These are phyloP conservation scores for Sporothrix humicola DNA, from an alignment of 2,329 filamentous ascomycete species.

Conservation along the genomic window DNA sequence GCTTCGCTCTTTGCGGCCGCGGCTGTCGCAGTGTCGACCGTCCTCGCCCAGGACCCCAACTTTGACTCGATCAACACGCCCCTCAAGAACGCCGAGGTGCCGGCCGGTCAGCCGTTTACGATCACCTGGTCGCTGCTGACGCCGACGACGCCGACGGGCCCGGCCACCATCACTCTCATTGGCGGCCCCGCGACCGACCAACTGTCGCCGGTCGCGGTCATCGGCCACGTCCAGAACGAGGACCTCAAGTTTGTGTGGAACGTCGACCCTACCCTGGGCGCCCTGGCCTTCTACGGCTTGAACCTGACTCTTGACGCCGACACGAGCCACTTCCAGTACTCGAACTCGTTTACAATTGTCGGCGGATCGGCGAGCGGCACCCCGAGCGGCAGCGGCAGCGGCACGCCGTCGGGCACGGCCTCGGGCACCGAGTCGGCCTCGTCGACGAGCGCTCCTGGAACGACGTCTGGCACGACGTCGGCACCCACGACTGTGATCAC, in stretches of 20 bases:
- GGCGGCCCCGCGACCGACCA: slow-evolving; percentile 55
- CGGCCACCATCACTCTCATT: slow-evolving; percentile 60
- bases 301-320: slow-evolving; percentile 57
- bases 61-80: slow-evolving; percentile 62
- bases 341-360: slow-evolving; percentile 62
- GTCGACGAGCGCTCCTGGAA: background rate
- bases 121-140: slow-evolving; percentile 56
- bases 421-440: background rate
- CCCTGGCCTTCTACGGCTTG: slow-evolving; percentile 58
- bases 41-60: slow-evolving; percentile 55
- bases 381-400: background rate
- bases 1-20: background rate
- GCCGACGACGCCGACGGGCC: slow-evolving; percentile 47
- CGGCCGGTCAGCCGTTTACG: slow-evolving; percentile 55
- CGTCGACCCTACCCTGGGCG: slow-evolving; percentile 53
- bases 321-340: slow-evolving; percentile 62
- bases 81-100: slow-evolving; percentile 48
- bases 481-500: background rate
- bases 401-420: background rate
- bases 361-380: slow-evolving; percentile 34
- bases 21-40: slow-evolving; percentile 44
- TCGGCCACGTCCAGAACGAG: slow-evolving; percentile 50
- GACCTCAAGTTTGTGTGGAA: slow-evolving; percentile 56
- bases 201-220: slow-evolving; percentile 40
- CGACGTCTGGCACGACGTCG: background rate